Percentiles rank a stretch among this genome's conserved stretches.
phyloP scores from a whole-genome alignment of 768 basidiomycete genomes.

The Serpula lacrymans region DNA sequence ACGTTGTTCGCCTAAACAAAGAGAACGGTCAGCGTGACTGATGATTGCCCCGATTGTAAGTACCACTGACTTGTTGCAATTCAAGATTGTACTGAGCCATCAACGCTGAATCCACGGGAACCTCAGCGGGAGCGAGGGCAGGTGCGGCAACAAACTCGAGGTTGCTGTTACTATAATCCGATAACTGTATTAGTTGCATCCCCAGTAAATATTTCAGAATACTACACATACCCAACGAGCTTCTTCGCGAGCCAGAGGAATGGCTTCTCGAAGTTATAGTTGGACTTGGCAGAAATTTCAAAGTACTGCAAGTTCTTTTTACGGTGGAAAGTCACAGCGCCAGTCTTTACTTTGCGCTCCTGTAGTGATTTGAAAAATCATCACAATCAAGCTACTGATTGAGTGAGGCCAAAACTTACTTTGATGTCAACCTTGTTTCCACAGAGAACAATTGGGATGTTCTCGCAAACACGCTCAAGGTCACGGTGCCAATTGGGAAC shows the following conservation, averaged over 20 bases:
- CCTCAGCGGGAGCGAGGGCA: slow-evolving; percentile 92
- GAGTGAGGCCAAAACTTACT: slow-evolving; percentile 46
- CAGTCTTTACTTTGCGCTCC: slow-evolving; percentile 99
- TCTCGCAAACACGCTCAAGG: slow-evolving; percentile 99
- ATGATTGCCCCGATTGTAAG: slow-evolving; percentile 7
- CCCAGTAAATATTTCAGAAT: not conserved
- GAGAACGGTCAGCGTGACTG: slow-evolving; percentile 8
- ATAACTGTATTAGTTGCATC: not conserved
- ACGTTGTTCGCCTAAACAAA: slow-evolving; percentile 71
- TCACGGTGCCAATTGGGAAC: slow-evolving; percentile 99
- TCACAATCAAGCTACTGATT: too few relatives aligned
- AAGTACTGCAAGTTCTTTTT: slow-evolving; percentile 99
- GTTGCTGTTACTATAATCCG: slow-evolving; percentile 57
- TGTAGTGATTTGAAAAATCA: slow-evolving; percentile 32
- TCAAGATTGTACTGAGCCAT: slow-evolving; percentile 81
- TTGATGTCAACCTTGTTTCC: slow-evolving; percentile 99
- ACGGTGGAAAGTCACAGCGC: slow-evolving; percentile 97
- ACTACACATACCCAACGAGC: slow-evolving; percentile 78
- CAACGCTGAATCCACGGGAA: slow-evolving; percentile 71
- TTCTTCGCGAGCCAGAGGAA: slow-evolving; percentile 99
- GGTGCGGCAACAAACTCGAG: slow-evolving; percentile 98
- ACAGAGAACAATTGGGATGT: slow-evolving; percentile 98
- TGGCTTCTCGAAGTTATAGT: slow-evolving; percentile 99
- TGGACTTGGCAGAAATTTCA: slow-evolving; percentile 99
- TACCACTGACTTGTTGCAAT: slow-evolving; percentile 55